These are phyloP conservation scores for Cardiospermum halicacabum DNA, from an alignment of 345 rosid species.

Conservation along the genomic window DNA sequence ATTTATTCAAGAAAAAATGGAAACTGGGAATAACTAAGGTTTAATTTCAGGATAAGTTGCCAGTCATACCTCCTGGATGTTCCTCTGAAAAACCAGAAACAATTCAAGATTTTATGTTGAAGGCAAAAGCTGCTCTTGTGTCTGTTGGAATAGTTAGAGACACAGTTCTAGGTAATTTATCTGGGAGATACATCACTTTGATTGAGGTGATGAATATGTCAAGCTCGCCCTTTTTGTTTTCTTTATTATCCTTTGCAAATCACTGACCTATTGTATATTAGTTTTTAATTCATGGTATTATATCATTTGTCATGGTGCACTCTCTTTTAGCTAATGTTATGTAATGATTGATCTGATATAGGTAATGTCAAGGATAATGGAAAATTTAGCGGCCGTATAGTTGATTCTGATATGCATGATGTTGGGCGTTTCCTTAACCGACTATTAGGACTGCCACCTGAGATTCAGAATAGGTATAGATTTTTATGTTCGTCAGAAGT, in stretches of 20 bases:
- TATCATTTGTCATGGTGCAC: not conserved
- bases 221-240: slow-evolving; percentile 3
- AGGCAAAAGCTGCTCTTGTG: slow-evolving; percentile 95
- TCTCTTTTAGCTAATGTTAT: not conserved
- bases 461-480: slow-evolving; percentile 83
- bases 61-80: slow-evolving; percentile 97
- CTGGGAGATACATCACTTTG: not conserved
- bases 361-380: slow-evolving; percentile 83
- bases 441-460: slow-evolving; percentile 92
- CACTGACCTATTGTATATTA: not conserved
- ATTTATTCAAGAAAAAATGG: not conserved
- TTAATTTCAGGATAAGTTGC: slow-evolving; percentile 70
- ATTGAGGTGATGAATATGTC: not conserved
- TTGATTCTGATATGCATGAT: slow-evolving; percentile 99
- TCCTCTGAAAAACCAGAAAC: slow-evolving; percentile 80
- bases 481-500: slow-evolving; percentile 15
- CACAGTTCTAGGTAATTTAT: slow-evolving; percentile 57
- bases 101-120: slow-evolving; percentile 66
- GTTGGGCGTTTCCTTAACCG: slow-evolving; percentile 95
- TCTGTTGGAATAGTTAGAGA: slow-evolving; percentile 99
- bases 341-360: slow-evolving; percentile 21
- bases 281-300: slow-evolving; percentile 6
- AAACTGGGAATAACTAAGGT: slow-evolving; percentile 20
- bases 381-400: slow-evolving; percentile 85
- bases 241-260: not conserved